Percentiles rank a stretch among this genome's conserved stretches.
Evolutionary conservation across 495 filamentous ascomycete genomes (phyloP).

Genomic region (Umbilicaria muhlenbergii): DNA sequence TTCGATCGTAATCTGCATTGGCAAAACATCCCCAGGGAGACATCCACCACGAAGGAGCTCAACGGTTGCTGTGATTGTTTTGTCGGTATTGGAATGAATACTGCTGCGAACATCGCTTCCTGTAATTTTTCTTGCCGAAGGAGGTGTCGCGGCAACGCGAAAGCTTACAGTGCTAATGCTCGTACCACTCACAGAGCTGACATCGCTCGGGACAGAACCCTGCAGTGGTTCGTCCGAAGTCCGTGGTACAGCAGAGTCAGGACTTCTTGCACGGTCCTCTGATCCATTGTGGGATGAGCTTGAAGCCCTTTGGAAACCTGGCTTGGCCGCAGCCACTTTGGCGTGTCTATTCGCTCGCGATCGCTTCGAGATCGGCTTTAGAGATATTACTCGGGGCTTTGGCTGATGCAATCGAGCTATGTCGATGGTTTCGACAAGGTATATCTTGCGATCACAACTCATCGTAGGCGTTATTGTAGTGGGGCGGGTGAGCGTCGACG

Average conservation of each 20-base stretch:
- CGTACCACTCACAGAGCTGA: slow-evolving; percentile 44
- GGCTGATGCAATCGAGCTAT: slow-evolving; percentile 39
- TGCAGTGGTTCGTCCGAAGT: slow-evolving; percentile 21
- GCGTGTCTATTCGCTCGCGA: slow-evolving; percentile 26
- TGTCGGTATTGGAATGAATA: slow-evolving; percentile 28
- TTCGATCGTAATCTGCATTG: slow-evolving; percentile 64
- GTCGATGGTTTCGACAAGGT: slow-evolving; percentile 57
- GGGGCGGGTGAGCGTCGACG: slow-evolving; percentile 77
- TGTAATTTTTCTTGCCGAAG: slow-evolving; percentile 19
- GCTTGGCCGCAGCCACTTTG: slow-evolving; percentile 4
- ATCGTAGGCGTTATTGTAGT: slow-evolving; percentile 69
- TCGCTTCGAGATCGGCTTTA: slow-evolving; percentile 54
- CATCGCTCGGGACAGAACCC: slow-evolving; percentile 45
- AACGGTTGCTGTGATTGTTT: slow-evolving; percentile 76
- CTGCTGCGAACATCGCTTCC: slow-evolving; percentile 29
- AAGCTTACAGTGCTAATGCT: slow-evolving; percentile 45
- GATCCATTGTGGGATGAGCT: slow-evolving; percentile 3
- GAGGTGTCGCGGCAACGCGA: slow-evolving; percentile 24
- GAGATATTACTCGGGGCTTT: slow-evolving; percentile 58
- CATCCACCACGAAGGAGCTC: slow-evolving; percentile 71
- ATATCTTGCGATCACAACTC: slow-evolving; percentile 64
- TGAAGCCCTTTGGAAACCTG: neutral
- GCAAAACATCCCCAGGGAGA: slow-evolving; percentile 69
- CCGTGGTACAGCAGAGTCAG: slow-evolving; percentile 2
- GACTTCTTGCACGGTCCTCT: slow-evolving; percentile 8